Evolutionary conservation across 805 yeast species (phyloP).

Genomic region (Ogataea paraovalis): DNA sequence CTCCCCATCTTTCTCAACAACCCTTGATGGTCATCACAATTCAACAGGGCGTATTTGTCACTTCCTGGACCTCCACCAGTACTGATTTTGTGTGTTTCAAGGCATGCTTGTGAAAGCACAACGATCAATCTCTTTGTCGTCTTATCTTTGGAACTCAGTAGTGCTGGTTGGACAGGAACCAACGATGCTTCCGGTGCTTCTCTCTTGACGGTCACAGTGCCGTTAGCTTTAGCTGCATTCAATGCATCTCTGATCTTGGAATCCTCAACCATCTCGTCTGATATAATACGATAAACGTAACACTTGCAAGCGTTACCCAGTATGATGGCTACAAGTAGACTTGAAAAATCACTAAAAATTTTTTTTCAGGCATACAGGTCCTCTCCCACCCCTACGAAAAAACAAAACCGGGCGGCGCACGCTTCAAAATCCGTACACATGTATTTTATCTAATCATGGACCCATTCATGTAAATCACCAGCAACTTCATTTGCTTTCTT

Average conservation of each 20-base stretch:
- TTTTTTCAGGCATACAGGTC: not conserved
- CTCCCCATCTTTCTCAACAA: slow-evolving; percentile 91
- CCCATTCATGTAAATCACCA: too few relatives aligned
- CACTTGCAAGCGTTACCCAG: not conserved
- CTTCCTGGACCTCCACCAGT: slow-evolving; percentile 69
- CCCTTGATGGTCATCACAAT: slow-evolving; percentile 99
- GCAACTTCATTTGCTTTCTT: too few relatives aligned
- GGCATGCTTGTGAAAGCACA: slow-evolving; percentile 92
- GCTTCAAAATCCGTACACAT: not conserved
- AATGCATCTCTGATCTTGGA: slow-evolving; percentile 43
- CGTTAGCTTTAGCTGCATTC: slow-evolving; percentile 24
- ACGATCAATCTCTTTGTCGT: slow-evolving; percentile 83
- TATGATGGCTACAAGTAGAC: not conserved
- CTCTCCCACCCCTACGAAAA: not conserved
- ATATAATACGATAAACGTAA: not conserved
- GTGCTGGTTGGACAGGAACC: slow-evolving; percentile 83
- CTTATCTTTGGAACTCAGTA: slow-evolving; percentile 81
- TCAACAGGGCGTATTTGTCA: slow-evolving; percentile 87
- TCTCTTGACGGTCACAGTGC: slow-evolving; percentile 14
- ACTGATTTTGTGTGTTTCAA: slow-evolving; percentile 89
- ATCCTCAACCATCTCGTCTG: slow-evolving; percentile 40
- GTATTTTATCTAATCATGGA: too few relatives aligned
- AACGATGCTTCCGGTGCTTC: slow-evolving; percentile 54
- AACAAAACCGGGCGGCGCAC: not conserved
- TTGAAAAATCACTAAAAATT: not conserved